These are phyloP conservation scores for Pseudogymnoascus sp. DNA, from an alignment of 2,329 filamentous ascomycete genomes.

Conservation along the genomic window DNA sequence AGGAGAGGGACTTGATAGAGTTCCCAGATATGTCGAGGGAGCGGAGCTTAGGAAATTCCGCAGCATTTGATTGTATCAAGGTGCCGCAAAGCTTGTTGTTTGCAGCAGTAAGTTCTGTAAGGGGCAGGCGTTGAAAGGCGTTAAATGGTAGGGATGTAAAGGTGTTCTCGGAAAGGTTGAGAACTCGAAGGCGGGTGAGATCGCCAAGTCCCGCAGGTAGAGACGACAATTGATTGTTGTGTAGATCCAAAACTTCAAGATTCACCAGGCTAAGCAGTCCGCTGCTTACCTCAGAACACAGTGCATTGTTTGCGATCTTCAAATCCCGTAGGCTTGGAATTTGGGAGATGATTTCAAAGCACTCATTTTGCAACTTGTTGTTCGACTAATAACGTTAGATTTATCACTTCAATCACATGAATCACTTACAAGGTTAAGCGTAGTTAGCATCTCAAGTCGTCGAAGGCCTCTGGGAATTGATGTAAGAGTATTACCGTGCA, in stretches of 20 bases:
- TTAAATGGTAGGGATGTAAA: conserved; percentile 65
- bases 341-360: conserved; percentile 65
- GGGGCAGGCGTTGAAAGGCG: conserved; percentile 54
- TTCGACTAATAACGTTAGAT: conserved; percentile 50
- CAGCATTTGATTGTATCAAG: conserved; percentile 56
- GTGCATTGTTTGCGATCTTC: conserved; percentile 68
- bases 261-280: conserved; percentile 55
- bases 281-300: conserved; percentile 59
- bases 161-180: conserved; percentile 75
- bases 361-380: conserved; percentile 67
- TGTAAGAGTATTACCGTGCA: conserved; percentile 75
- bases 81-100: conserved; percentile 72
- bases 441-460: conserved; percentile 64
- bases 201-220: conserved; percentile 61
- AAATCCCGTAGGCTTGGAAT: conserved; percentile 68
- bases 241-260: conserved; percentile 74
- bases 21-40: conserved; percentile 73
- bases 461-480: conserved; percentile 68
- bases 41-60: conserved; percentile 56
- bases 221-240: conserved; percentile 66
- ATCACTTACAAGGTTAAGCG: conserved; percentile 65
- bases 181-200: conserved; percentile 59
- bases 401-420: background rate
- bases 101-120: conserved; percentile 64
- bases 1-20: conserved; percentile 41